A percentile compares a stretch with the other conserved stretches of the same genome.
These are phyloP conservation scores for Yamadazyma buinensis DNA, from an alignment of 1,139 yeast genomes.

Conservation along the genomic window DNA sequence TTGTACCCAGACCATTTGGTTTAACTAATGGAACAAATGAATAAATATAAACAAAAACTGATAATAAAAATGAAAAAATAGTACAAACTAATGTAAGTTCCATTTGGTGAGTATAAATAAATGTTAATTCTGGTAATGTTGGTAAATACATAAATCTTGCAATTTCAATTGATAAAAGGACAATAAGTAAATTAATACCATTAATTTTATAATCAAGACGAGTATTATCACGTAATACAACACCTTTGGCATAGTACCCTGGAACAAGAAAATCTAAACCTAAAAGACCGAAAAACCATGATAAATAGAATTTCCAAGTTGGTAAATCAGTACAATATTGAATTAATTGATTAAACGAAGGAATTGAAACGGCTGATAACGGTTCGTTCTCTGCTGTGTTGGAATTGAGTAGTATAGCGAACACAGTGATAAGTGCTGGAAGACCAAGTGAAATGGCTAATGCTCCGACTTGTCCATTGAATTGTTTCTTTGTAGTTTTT, in stretches of 20 bases:
- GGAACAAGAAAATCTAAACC: constrained; percentile 68
- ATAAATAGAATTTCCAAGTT: constrained; percentile 63
- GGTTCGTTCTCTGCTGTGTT: constrained; percentile 63
- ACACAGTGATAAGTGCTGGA: constrained; percentile 57
- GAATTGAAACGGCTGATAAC: constrained; percentile 52
- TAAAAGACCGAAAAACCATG: constrained; percentile 71
- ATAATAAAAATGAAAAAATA: constrained; percentile 58
- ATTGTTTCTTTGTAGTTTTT: constrained; percentile 64
- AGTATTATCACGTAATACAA: constrained; percentile 71
- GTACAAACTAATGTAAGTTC: constrained; percentile 63
- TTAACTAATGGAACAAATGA: constrained; percentile 60
- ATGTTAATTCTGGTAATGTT: constrained; percentile 71
- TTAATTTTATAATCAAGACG: constrained; percentile 72
- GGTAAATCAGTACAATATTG: constrained; percentile 30
- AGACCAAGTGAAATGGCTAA: constrained; percentile 60
- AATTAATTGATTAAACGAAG: constrained; percentile 22
- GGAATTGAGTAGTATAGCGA: constrained; percentile 59
- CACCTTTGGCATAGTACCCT: constrained; percentile 66
- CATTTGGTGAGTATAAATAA: constrained; percentile 63
- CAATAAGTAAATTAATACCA: constrained; percentile 57
- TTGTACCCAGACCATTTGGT: constrained; percentile 51
- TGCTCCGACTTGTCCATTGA: constrained; percentile 77
- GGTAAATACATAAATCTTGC: constrained; percentile 38
- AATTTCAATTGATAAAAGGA: constrained; percentile 43
- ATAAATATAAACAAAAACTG: constrained; percentile 59